phyloP scores from a whole-genome alignment of 108 stramenopile genomes.

The Epipyxis sp. region DNA sequence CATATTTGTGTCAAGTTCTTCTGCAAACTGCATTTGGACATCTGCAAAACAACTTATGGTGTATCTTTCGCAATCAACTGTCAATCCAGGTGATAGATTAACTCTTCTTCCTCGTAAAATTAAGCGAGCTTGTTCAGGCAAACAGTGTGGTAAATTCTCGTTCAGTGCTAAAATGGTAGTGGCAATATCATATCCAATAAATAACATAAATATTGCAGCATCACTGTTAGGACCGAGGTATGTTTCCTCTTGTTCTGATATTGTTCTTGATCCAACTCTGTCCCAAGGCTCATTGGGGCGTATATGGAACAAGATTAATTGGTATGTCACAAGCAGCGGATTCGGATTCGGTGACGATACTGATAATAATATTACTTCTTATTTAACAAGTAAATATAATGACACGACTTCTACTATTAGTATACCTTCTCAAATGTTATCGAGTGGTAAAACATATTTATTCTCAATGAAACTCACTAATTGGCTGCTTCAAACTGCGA shows the following conservation, averaged over 20 bases:
- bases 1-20: too few relatives aligned
- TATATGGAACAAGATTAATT: neutral
- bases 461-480: neutral
- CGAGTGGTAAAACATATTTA: neutral
- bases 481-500: neutral
- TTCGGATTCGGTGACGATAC: too few relatives aligned
- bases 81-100: neutral
- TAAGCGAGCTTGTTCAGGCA: neutral
- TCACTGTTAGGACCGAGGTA: neutral
- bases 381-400: conserved; percentile 11
- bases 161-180: too few relatives aligned
- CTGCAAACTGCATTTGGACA: too few relatives aligned
- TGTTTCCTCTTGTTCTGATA: neutral
- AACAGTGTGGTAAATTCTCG: neutral
- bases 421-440: neutral
- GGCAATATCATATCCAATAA: neutral
- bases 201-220: neutral
- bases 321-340: neutral
- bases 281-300: neutral
- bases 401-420: neutral
- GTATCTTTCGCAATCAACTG: too few relatives aligned
- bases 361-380: neutral
- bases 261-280: neutral
- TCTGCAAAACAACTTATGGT: too few relatives aligned
- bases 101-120: neutral